Base-by-base conservation (phyloP, 2,329 filamentous ascomycete genomes). In the Fusarium sp. region DNA sequence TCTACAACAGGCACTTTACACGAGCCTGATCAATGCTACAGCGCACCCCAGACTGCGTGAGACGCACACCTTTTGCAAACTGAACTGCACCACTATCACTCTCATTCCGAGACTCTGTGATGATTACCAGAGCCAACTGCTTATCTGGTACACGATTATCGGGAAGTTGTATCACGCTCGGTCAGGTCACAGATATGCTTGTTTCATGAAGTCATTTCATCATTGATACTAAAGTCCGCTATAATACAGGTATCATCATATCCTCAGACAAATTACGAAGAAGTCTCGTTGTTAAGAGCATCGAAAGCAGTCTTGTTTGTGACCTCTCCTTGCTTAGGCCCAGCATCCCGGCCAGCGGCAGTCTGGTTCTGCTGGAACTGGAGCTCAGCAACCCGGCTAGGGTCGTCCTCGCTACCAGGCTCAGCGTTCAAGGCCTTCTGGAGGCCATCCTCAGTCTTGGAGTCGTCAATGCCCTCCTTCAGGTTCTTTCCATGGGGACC, bases 321-420 rank as follows among this genome's bases (percentile, higher is more conserved):
- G 5, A 78, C 22, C 7, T 73, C 65, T 2, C 31, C 52, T 63
- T 81, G 75, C 20, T 65, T 77, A 14, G 68, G 74, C 1, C 73
- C 74, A 24, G 74, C 69, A 40, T 72, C 73, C n/a, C 74, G 52
- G 2, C 68, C 72, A 22, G 34, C 63, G 8, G 69, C 62, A 34
- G 63, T 71, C 50, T 74, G 68, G 17, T 67, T 69, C 45, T 71
- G 58, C 59, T 76, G 65, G 34, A 87, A 79, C 68, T 81, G 80
- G 40, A 77, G 67, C 75, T 86, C 85, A 6, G 85, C 84, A 39
- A 80, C 59, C 10, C 81, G 72, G 51, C 80, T 79, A 6, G 86
- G 85, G 68, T 87, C 86, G 59, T 85, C 75, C 71, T 81, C 77
- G 7, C 80, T 81, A 3, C 85, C 85, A 62, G 82, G 81, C 69